Percentiles rank a stretch among this genome's conserved stretches.
These are phyloP conservation scores for Trichoderma sp. DNA, from an alignment of 2,329 filamentous ascomycete species.

Conservation along the genomic window DNA sequence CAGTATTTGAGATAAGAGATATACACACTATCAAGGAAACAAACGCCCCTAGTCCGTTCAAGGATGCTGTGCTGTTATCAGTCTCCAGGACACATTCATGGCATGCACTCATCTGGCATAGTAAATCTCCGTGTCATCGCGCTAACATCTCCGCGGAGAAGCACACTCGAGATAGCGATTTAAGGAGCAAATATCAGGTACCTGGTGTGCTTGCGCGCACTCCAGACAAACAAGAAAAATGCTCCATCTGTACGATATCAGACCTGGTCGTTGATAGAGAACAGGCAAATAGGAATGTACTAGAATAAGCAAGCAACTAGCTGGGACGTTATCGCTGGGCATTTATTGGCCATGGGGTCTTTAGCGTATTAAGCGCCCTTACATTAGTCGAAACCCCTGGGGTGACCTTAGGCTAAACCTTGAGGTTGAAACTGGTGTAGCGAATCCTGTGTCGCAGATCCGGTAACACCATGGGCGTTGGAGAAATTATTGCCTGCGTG, in stretches of 20 bases:
- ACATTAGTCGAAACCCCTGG: background rate
- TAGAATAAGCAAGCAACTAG: background rate
- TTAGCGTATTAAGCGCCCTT: background rate
- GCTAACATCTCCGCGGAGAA: conserved; percentile 11
- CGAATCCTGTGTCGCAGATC: background rate
- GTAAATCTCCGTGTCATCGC: background rate
- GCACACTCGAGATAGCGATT: conserved; percentile 13
- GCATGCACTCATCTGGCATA: background rate
- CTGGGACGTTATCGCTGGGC: conserved; percentile 6
- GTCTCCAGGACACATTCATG: background rate
- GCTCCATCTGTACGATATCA: background rate
- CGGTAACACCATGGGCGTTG: background rate
- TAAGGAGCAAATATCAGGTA: background rate
- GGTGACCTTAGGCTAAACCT: background rate
- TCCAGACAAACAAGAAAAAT: background rate
- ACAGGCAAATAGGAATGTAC: background rate
- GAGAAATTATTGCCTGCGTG: background rate
- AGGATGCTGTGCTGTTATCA: background rate
- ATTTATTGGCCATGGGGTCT: background rate
- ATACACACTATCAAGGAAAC: background rate
- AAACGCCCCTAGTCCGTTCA: background rate
- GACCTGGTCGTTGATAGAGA: background rate
- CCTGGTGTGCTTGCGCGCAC: background rate
- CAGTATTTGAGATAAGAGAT: background rate
- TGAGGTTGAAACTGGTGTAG: background rate